Conservation (phyloP, 441 rosid genomes). For the Hura crepitans region DNA sequence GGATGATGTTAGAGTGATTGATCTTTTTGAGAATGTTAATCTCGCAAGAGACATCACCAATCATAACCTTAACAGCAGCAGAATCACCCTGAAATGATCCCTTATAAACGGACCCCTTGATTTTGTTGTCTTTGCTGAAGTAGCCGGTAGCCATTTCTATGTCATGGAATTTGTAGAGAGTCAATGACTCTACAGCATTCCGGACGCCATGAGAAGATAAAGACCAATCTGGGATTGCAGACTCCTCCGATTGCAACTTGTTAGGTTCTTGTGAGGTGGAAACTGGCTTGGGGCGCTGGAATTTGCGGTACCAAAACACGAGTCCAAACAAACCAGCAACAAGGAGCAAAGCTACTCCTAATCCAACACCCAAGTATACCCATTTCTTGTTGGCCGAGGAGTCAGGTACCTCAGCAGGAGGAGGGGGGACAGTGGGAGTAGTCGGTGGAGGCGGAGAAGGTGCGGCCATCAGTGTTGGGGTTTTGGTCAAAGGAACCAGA, state of each 20-base stretch:
- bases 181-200: slow-evolving; percentile 56
- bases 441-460: slow-evolving; percentile 28
- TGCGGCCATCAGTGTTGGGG: slow-evolving; percentile 38
- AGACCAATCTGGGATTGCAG: slow-evolving; percentile 42
- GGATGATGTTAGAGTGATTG: slow-evolving; percentile 64
- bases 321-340: slow-evolving; percentile 29
- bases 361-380: slow-evolving; percentile 55
- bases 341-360: slow-evolving; percentile 43
- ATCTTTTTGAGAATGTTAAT: slow-evolving; percentile 70
- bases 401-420: slow-evolving; percentile 8
- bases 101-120: slow-evolving; percentile 65
- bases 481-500: slow-evolving; percentile 53
- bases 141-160: slow-evolving; percentile 52
- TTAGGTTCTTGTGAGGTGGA: slow-evolving; percentile 22
- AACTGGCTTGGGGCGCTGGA: slow-evolving; percentile 11
- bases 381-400: slow-evolving; percentile 36
- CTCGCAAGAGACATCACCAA: slow-evolving; percentile 76
- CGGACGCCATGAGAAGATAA: slow-evolving; percentile 46
- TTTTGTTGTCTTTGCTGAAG: slow-evolving; percentile 53
- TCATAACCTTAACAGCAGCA: slow-evolving; percentile 78
- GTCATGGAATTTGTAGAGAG: slow-evolving; percentile 55
- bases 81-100: slow-evolving; percentile 64
- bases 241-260: slow-evolving; percentile 33
- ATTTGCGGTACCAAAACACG: slow-evolving; percentile 32
- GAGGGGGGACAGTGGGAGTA: slow-evolving; percentile 19